Evolutionary conservation across 2,329 filamentous ascomycete genomes (phyloP).

Genomic region (Stenocarpella maydis): DNA sequence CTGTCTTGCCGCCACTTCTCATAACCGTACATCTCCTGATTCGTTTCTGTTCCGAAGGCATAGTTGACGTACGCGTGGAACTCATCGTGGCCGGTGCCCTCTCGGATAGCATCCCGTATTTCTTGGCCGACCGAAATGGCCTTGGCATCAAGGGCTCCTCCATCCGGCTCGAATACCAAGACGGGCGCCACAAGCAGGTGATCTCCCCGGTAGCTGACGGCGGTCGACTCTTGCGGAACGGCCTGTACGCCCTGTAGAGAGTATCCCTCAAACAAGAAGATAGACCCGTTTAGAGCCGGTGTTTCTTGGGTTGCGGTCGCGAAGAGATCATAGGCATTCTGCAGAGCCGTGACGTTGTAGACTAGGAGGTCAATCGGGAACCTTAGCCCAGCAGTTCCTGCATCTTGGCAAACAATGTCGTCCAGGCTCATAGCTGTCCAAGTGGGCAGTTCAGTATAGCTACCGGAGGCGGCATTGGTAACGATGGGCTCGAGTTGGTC

Average conservation of each 20-base stretch:
- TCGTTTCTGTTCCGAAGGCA: conserved; percentile 55
- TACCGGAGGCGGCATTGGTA: conserved; percentile 3
- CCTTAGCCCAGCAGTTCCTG: conserved; percentile 9
- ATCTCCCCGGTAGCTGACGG: conserved; percentile 39
- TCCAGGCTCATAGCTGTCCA: conserved; percentile 12
- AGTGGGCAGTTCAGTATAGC: conserved; percentile 14
- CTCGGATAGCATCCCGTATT: conserved; percentile 48
- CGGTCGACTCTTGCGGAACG: conserved; percentile 33
- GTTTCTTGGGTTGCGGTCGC: conserved; percentile 41
- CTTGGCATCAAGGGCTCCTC: conserved; percentile 43
- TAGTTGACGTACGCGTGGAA: conserved; percentile 60
- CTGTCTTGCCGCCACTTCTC: conserved; percentile 57
- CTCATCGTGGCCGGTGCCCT: conserved; percentile 44
- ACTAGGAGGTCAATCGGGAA: conserved; percentile 25
- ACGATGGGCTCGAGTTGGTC: background rate
- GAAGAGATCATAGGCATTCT: conserved; percentile 47
- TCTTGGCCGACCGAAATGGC: conserved; percentile 48
- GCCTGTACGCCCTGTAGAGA: conserved; percentile 47
- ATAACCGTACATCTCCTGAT: conserved; percentile 54
- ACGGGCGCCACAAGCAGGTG: conserved; percentile 49
- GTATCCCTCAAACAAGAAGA: conserved; percentile 57
- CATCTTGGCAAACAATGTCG: conserved; percentile 6
- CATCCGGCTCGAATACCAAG: conserved; percentile 47
- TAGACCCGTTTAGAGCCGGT: conserved; percentile 44
- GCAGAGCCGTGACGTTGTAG: conserved; percentile 46